Percentiles rank a stretch among this genome's conserved stretches.
Evolutionary conservation across 2,329 filamentous ascomycete genomes (phyloP).

Genomic region (Hypoxylon sp.): DNA sequence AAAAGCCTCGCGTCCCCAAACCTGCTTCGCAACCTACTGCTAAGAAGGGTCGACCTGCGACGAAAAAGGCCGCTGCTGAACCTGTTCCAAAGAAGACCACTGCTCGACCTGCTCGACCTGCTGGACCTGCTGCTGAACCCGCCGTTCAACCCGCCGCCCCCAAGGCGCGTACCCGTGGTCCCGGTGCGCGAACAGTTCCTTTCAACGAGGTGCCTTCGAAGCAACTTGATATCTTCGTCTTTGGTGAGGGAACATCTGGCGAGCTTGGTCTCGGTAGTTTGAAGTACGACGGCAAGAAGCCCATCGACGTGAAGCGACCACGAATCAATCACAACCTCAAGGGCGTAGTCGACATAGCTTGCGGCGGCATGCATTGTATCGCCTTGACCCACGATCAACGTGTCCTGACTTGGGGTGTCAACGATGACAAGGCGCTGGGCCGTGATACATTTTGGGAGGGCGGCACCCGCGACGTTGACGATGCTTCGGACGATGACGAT

Average conservation of each 20-base stretch:
- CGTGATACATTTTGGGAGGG: conserved; percentile 77
- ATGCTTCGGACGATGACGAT: conserved; percentile 63
- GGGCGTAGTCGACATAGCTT: conserved; percentile 74
- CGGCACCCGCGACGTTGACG: conserved; percentile 70
- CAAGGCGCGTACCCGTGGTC: conserved; percentile 29
- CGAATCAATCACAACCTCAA: conserved; percentile 74
- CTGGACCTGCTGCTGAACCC: conserved; percentile 35
- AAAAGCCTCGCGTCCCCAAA: conserved; percentile 28
- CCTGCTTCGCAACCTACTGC: conserved; percentile 16
- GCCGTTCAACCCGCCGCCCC: conserved; percentile 26
- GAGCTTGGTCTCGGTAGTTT: conserved; percentile 77
- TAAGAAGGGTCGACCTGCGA: neutral
- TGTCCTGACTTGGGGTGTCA: conserved; percentile 85
- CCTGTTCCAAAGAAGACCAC: conserved; percentile 21
- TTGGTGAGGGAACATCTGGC: conserved; percentile 71
- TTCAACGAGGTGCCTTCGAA: conserved; percentile 48
- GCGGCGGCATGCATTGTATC: conserved; percentile 79
- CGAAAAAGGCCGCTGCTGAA: conserved; percentile 10
- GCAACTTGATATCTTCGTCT: conserved; percentile 64
- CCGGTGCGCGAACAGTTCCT: conserved; percentile 36
- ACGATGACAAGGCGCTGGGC: conserved; percentile 81
- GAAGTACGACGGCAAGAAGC: conserved; percentile 63
- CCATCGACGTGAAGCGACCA: conserved; percentile 77
- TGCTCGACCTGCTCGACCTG: conserved; percentile 3
- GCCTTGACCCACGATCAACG: conserved; percentile 79